Base-by-base conservation (phyloP, 2,329 filamentous ascomycete species). In the Botrytis galanthina region DNA sequence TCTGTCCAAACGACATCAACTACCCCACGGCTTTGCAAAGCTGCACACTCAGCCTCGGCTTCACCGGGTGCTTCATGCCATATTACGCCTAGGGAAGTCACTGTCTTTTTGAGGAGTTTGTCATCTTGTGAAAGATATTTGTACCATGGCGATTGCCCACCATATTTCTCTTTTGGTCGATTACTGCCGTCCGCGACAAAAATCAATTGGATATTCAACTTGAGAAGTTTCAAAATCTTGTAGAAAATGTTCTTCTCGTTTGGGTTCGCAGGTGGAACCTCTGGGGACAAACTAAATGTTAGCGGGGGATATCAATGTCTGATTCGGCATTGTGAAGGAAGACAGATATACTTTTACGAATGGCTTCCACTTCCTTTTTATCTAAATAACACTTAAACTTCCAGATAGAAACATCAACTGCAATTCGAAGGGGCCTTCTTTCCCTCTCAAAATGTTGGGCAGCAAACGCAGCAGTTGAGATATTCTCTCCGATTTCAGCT, bases 401-500 rank as follows among this genome's bases (percentile, higher is more conserved):
- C 95, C 95, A 98, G 80, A 98, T 97, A 3, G 94, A 93, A 77
- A 96, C 92, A 80, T 98, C 95, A 76, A 98, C 92, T 51, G 95
- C 95, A 60, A 98, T 86, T 32, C 94, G 91, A 60, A 97, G 85
- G 0, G 94, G 94, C 3, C 90, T 87, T 46, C 88, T 86, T 16
- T 89, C 89, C 66, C 85, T 83, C 78, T 93, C 88, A 76, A 96
- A 88, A 78, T 93, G 91, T 57, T 93, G 88, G 54, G 93, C 86
- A 46, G 94, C 92, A 71, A 97, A 87, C 12, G 68, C 16, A 26
- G 72, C 70, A 29, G 73, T 75, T 4, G 64, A 37, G 14, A 73
- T 48, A 16, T 63, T 67, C 20, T 76, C 70, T 4, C 66, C 74
- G 12, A 61, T 37, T 29, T 70, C 39, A 22, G 68, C 73, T 39